Evolutionary conservation across 768 basidiomycete species (phyloP), one percentile per base, ranked within the genome.

Genomic region (Pholiota microspora): DNA sequence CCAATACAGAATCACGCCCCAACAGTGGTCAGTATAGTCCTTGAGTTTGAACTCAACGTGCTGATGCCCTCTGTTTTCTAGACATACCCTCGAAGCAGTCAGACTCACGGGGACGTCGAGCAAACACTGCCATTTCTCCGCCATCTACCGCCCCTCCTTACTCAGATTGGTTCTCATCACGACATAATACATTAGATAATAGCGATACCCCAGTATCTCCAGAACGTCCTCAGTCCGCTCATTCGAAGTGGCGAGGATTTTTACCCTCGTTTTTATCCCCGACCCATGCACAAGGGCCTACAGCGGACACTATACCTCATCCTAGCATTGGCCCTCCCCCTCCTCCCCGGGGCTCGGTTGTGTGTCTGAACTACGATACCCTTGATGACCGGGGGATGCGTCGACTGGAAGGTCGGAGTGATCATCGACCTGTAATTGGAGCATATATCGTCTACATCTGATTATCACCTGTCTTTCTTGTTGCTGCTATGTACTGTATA

Each of bases 341-440:
- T 72, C 31, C 46, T 48, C 9, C 42, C 24, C 82, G 74, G 59
- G 92, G 92, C 2, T 89, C 93, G 44, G 76, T 95, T 2, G 69
- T 84, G 6, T 91, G 89, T 62, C 66, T 93, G 2, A 71, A 72
- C 38, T 95, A 95, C 64, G 71, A 80, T 58, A 89, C 87, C 12
- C 75, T 94, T 16, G 83, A 88, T 57, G 90, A 95, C 64, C 74
- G 77, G 27, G 82, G 74, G 6, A 93, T 95, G 87, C 77, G 83
- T 35, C 75, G 79, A 53, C 67, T 95, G 51, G 86, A 89, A 67
- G 92, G 88, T 13, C 78, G 86, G 38, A 89, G 87, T 59, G 92
- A 94, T 67, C 92, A 94, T 65, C 73, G 92, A 32, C 92, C 92
- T 0, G 91, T 94, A n/a, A 82, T 91, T 56, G 89, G 89, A 52